Conservation (phyloP, 2,329 filamentous ascomycete genomes). For the Aciculosporium take region DNA sequence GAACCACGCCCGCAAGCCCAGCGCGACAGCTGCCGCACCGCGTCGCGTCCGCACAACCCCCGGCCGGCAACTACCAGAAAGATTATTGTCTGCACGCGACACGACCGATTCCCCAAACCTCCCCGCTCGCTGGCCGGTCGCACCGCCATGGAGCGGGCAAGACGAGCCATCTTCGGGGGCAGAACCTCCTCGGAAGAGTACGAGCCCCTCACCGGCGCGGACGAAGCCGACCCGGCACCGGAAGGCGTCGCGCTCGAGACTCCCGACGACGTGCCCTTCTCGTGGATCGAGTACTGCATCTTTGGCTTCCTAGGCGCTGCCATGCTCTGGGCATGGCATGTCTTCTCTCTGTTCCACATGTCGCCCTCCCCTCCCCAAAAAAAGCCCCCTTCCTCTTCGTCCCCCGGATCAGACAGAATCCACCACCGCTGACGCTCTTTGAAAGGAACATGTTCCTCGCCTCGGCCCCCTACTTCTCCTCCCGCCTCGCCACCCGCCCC, state of each 20-base stretch:
- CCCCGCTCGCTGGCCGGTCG: not conserved
- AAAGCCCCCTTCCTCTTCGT: not conserved
- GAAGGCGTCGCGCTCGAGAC: conserved; percentile 16
- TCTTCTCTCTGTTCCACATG: not conserved
- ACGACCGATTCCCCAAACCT: too few relatives aligned
- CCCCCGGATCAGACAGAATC: too few relatives aligned
- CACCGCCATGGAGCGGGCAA: conserved; percentile 15
- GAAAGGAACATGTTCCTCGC: conserved; percentile 94
- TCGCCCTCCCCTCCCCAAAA: not conserved
- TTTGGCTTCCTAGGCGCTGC: conserved; percentile 77
- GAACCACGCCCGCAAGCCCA: not conserved
- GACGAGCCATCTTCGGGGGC: conserved; percentile 8
- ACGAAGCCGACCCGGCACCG: conserved; percentile 14
- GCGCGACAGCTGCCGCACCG: not conserved
- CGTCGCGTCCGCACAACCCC: not conserved
- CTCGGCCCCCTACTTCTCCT: conserved; percentile 82
- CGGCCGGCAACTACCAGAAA: too few relatives aligned
- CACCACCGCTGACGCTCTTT: too few relatives aligned
- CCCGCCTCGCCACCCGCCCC: conserved; percentile 56
- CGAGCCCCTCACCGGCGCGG: conserved; percentile 17
- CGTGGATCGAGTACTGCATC: conserved; percentile 72
- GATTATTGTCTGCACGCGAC: too few relatives aligned
- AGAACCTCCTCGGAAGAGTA: conserved; percentile 15
- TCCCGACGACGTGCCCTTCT: conserved; percentile 45
- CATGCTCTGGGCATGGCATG: conserved; percentile 95